Evolutionary conservation across 2,329 filamentous ascomycete genomes (phyloP).

Genomic region (Fusarium torulosum): DNA sequence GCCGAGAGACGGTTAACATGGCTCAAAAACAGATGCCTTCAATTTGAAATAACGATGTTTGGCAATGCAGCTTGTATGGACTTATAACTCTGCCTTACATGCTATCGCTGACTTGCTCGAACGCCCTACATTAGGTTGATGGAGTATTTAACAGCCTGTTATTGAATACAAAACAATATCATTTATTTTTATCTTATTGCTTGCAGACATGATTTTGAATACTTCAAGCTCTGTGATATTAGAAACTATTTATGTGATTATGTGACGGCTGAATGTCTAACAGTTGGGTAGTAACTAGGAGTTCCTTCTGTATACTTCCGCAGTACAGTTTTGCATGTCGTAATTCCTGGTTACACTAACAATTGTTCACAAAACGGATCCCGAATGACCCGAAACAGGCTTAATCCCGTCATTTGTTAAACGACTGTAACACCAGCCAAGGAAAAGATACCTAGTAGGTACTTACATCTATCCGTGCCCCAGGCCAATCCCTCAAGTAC

Average conservation of each 20-base stretch:
- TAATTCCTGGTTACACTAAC: conserved; percentile 13
- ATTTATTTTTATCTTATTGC: neutral
- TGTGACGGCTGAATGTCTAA: no score
- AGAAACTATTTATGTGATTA: no score
- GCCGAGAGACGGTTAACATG: neutral
- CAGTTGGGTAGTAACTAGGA: no score
- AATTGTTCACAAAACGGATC: conserved; percentile 2
- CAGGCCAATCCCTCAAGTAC: conserved; percentile 17
- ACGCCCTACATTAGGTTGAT: neutral
- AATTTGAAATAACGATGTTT: neutral
- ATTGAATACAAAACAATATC: conserved; percentile 3
- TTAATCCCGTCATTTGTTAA: conserved; percentile 9
- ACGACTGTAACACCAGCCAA: conserved; percentile 6
- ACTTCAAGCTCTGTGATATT: no score
- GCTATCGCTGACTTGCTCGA: neutral
- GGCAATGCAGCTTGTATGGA: conserved; percentile 2
- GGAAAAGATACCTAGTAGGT: neutral
- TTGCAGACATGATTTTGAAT: neutral
- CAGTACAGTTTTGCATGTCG: neutral
- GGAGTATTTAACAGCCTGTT: neutral
- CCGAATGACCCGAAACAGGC: conserved; percentile 24
- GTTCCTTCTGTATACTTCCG: neutral
- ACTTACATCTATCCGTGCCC: neutral
- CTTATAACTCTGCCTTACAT: neutral
- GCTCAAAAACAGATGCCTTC: neutral